Conservation (phyloP, 2,329 filamentous ascomycete species). For the Aspergillus aculeatinus region DNA sequence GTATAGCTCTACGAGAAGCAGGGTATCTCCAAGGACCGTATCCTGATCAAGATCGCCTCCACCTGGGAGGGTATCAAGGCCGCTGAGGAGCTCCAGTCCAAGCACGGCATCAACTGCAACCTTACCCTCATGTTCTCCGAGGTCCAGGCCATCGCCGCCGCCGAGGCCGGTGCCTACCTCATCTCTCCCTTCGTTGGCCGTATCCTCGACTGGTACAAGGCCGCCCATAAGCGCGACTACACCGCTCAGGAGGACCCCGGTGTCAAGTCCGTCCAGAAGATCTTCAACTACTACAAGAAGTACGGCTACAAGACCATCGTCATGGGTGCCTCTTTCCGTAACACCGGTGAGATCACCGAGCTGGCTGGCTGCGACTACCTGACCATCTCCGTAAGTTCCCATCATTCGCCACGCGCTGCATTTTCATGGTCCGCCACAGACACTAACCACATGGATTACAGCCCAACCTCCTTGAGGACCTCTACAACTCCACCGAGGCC, state of each 20-base stretch:
- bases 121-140: constrained; percentile 98
- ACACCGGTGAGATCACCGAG: constrained; percentile 94
- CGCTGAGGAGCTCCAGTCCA: constrained; percentile 89
- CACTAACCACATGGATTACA: constrained; percentile 37
- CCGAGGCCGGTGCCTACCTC: constrained; percentile 92
- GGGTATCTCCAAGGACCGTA: constrained; percentile 87
- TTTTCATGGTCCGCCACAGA: background rate
- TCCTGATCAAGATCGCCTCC: constrained; percentile 98
- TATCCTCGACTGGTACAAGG: constrained; percentile 99
- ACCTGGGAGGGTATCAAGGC: constrained; percentile 99
- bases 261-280: constrained; percentile 86
- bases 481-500: constrained; percentile 75
- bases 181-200: constrained; percentile 99
- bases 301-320: constrained; percentile 98
- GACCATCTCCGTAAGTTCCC: constrained; percentile 78
- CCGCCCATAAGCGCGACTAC: constrained; percentile 90
- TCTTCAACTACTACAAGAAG: constrained; percentile 99
- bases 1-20: constrained; percentile 90
- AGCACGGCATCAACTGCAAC: constrained; percentile 98
- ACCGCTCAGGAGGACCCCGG: constrained; percentile 86
- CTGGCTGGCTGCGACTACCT: constrained; percentile 98
- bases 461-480: constrained; percentile 91
- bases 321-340: constrained; percentile 99
- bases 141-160: constrained; percentile 90
- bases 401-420: background rate